phyloP scores from a whole-genome alignment of 2,329 filamentous ascomycete genomes.

The Alternaria triticimaculans region DNA sequence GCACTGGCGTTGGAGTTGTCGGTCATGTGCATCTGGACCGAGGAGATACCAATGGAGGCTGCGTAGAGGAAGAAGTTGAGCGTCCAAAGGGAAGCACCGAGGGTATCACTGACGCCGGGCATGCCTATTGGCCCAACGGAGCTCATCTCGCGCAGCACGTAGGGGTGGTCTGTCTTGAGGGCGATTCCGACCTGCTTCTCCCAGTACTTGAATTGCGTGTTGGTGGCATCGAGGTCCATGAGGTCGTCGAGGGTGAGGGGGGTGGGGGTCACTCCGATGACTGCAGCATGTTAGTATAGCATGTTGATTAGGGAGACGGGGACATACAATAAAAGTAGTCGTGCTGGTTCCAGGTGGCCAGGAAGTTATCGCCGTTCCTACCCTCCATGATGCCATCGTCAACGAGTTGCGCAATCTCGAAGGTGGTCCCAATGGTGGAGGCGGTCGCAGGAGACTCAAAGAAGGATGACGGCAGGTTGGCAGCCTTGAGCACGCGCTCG shows the following conservation, averaged over 20 bases:
- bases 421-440: conserved; percentile 60
- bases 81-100: conserved; percentile 59
- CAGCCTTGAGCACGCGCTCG: conserved; percentile 54
- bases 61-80: conserved; percentile 61
- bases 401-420: conserved; percentile 54
- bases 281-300: conserved; percentile 29
- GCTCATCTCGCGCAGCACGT: conserved; percentile 60
- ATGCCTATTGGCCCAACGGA: conserved; percentile 59
- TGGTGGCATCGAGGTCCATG: conserved; percentile 55
- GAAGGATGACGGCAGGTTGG: conserved; percentile 50
- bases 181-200: conserved; percentile 53
- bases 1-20: conserved; percentile 60
- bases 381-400: conserved; percentile 49
- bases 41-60: conserved; percentile 55
- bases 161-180: conserved; percentile 52
- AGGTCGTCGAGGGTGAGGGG: conserved; percentile 54
- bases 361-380: conserved; percentile 47
- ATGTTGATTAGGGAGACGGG: neutral
- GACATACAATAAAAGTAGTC: conserved; percentile 59
- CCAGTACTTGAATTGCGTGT: conserved; percentile 58
- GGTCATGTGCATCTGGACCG: conserved; percentile 62
- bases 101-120: conserved; percentile 55
- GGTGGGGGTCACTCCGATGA: conserved; percentile 56
- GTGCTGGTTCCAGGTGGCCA: conserved; percentile 60
- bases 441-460: conserved; percentile 60